A percentile compares a stretch with the other conserved stretches of the same genome.
These are phyloP conservation scores for Lomentospora prolificans DNA, from an alignment of 2,329 filamentous ascomycete genomes.

Conservation along the genomic window DNA sequence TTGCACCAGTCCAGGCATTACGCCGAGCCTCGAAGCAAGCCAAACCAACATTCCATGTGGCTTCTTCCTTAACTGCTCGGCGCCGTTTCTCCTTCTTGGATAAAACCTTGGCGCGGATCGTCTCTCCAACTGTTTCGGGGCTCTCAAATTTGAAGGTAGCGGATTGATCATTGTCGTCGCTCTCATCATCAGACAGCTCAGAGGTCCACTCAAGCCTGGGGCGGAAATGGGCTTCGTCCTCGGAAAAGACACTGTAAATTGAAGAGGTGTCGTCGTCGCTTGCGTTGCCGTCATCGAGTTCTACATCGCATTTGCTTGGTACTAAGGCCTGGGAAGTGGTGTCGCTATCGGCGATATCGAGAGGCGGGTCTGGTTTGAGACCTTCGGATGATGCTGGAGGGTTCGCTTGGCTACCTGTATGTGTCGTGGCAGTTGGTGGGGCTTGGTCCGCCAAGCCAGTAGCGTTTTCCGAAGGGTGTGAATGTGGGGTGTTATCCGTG, in stretches of 20 bases:
- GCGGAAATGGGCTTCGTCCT: constrained; percentile 40
- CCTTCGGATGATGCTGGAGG: neutral
- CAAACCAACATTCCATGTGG: constrained; percentile 71
- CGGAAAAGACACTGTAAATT: constrained; percentile 47
- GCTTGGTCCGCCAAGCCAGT: neutral
- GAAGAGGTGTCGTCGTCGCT: constrained; percentile 36
- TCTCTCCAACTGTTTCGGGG: constrained; percentile 34
- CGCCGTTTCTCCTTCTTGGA: constrained; percentile 47
- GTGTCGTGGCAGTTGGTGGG: neutral
- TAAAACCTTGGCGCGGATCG: constrained; percentile 29
- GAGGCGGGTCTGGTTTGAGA: neutral
- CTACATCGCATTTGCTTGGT: neutral
- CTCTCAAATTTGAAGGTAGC: constrained; percentile 41
- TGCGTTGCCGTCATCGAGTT: constrained; percentile 23
- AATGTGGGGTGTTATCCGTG: constrained; percentile 3
- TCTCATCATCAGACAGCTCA: constrained; percentile 34
- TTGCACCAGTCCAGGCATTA: constrained; percentile 78
- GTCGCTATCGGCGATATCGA: neutral
- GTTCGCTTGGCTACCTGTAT: neutral
- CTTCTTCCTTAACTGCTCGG: constrained; percentile 51
- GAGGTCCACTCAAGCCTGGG: constrained; percentile 47
- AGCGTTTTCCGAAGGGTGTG: neutral
- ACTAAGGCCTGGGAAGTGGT: neutral
- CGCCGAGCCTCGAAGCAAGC: constrained; percentile 68
- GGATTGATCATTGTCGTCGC: constrained; percentile 32